Evolutionary conservation across 768 basidiomycete genomes (phyloP), one percentile per base, ranked within the genome.

Genomic region (Tricholoma furcatifolium): DNA sequence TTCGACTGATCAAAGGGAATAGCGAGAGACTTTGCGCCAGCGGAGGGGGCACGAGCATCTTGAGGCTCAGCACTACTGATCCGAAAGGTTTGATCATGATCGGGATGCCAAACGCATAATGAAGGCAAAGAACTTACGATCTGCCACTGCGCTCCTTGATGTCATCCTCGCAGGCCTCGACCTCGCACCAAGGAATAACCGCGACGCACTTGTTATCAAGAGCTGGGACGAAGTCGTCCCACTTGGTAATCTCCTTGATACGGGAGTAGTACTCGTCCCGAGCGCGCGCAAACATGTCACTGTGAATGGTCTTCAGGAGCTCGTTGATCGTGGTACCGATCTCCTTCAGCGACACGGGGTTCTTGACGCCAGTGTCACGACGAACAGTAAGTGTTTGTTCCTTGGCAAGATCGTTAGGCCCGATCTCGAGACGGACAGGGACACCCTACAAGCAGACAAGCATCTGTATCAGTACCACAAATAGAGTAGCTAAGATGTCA

Each of bases 101-200:
- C 43, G 38, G 32, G 23, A 23, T 23, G 24, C 44, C 27, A 27
- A 27, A 27, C 7, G 36, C 42, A 50, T 9, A 54, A 27, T 42
- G 43, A 58, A 36, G 38, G 53, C 55, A 55, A 58, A 62, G 53
- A 17, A 73, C 74, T 77, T 70, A 95, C 91, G 88, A 83, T 68
- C 84, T 77, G 51, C 84, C 92, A 65, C 87, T 92, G 56, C 91
- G 79, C 63, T 98, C 93, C 77, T 99, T 98, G 79, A 99, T 98
- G 62, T 94, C 91, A 67, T 99, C 96, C 70, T 99, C 97, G 65
- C 97, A 99, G 12, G 78, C 79, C 66, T 91, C 91, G 17, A 75
- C 80, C 70, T 98, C 93, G 70, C 97, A 98, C 97, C 97, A 99
- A 3, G 97, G 97, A 54, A 98, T 82, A 50, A 88, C 88, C 18